Evolutionary conservation across 306 rosid species (phyloP).

Genomic region (Quercus ilex): DNA sequence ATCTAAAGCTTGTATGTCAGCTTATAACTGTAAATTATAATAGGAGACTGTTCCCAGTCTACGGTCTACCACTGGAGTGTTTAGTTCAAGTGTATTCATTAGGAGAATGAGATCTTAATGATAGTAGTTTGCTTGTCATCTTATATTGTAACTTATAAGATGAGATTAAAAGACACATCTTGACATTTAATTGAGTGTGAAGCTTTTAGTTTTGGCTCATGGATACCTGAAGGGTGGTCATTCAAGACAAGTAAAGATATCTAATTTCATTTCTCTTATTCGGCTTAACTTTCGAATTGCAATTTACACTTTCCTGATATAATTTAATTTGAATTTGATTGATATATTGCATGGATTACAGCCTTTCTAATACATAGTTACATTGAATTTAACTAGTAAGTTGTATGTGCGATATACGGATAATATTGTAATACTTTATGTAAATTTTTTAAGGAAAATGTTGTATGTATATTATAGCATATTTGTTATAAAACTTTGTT

Average conservation of each 20-base stretch:
- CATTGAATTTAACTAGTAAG: too few species aligned
- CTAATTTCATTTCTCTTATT: background rate
- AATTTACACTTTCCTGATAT: too few species aligned
- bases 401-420: too few species aligned
- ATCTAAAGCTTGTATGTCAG: conserved; percentile 34
- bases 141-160: conserved; percentile 22
- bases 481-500: too few species aligned
- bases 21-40: conserved; percentile 60
- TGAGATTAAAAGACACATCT: conserved; percentile 6
- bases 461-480: too few species aligned
- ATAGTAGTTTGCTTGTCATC: conserved; percentile 23
- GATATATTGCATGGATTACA: too few species aligned
- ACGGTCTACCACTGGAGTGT: conserved; percentile 12
- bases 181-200: background rate
- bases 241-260: background rate
- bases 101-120: conserved; percentile 19
- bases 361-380: too few species aligned
- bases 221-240: background rate
- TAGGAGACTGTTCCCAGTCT: conserved; percentile 38
- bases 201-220: background rate
- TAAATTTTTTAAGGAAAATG: too few species aligned
- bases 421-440: too few species aligned
- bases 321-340: too few species aligned
- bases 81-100: conserved; percentile 21
- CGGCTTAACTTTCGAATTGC: too few species aligned